phyloP scores from a whole-genome alignment of 371 early-diverging fungal genomes.

The Rhizomucor pusillus region DNA sequence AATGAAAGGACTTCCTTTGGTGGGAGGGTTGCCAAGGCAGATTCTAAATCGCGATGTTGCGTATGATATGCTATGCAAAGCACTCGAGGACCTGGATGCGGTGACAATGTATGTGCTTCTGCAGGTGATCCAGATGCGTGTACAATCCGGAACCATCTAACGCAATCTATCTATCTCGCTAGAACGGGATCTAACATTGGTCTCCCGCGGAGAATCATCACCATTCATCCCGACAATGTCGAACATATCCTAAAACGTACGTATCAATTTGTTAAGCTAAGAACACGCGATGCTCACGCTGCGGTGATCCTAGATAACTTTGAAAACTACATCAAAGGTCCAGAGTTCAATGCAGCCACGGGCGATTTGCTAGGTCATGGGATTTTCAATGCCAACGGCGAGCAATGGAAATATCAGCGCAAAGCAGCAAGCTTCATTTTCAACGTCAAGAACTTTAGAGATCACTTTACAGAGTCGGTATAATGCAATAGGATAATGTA shows the following conservation, averaged over 20 bases:
- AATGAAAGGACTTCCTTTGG: conserved; percentile 24
- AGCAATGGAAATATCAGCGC: conserved; percentile 56
- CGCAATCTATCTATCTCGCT: neutral
- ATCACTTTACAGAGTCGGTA: conserved; percentile 43
- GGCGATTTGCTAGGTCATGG: conserved; percentile 59
- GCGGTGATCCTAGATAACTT: conserved; percentile 26
- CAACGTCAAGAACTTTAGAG: conserved; percentile 61
- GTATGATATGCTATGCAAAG: conserved; percentile 16
- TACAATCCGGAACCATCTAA: too few relatives aligned
- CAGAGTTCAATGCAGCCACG: conserved; percentile 25
- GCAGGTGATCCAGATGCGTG: too few relatives aligned
- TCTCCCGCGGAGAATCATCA: conserved; percentile 18
- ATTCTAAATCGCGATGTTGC: conserved; percentile 17
- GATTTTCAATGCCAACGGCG: conserved; percentile 66
- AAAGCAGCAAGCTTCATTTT: conserved; percentile 65
- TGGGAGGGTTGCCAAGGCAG: conserved; percentile 23
- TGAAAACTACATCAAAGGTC: conserved; percentile 51
- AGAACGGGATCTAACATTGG: conserved; percentile 30
- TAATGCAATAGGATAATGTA: neutral
- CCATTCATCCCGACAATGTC: conserved; percentile 24
- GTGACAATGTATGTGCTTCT: conserved; percentile 17
- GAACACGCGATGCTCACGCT: neutral
- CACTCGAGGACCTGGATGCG: conserved; percentile 12
- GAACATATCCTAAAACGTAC: conserved; percentile 26
- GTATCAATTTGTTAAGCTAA: neutral